Evolutionary conservation across 2,329 filamentous ascomycete genomes (phyloP), one percentile per base, ranked within the genome.

Genomic region (Microascus cirrosus): DNA sequence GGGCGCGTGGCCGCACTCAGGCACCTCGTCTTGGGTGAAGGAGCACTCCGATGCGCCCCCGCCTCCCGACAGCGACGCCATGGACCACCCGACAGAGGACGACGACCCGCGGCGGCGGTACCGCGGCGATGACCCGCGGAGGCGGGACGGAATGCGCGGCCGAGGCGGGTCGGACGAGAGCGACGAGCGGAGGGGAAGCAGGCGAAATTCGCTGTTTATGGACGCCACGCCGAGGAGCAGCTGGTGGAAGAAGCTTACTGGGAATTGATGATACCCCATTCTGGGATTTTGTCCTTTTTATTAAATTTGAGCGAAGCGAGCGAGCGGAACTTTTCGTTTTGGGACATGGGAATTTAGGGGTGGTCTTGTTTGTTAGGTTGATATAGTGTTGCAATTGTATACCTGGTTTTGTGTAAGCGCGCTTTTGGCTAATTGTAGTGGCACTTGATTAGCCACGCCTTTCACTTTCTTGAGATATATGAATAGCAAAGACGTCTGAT

Each of bases 11-110:
- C 82, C 83, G 20, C 80, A 84, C 65, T 84, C 79, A 7, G 82
- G 83, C 28, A 85, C 82, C 0, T 82, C 80, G 10, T 85, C 81
- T 0, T 86, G 83, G 83, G 82, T 85, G 4, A 84, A 84, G 67
- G 82, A 85, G 13, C 78, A 84, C 63, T 81, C 78, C 2, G 83
- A 84, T 62, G 82, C 81, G 2, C 80, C 80, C 1, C 81, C 82
- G 1, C 74, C 76, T 0, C 45, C 54, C n/a, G 63, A 63, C 52
- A 70, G 69, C 18, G 66, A 66, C 22, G 62, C 63, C 22, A 68
- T 65, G n/a, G 71, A 72, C 18, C 70, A 67, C 2, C 67, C 69
- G 53, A 66, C 66, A 3, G 74, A 77, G 11, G 76, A 78, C 32
- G 78, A 79, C 22, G 75, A 76, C 54, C 76, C 74, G 11, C 73